Evolutionary conservation across 129 eudicot genomes (phyloP).

Genomic region (Flaveria linearis): DNA sequence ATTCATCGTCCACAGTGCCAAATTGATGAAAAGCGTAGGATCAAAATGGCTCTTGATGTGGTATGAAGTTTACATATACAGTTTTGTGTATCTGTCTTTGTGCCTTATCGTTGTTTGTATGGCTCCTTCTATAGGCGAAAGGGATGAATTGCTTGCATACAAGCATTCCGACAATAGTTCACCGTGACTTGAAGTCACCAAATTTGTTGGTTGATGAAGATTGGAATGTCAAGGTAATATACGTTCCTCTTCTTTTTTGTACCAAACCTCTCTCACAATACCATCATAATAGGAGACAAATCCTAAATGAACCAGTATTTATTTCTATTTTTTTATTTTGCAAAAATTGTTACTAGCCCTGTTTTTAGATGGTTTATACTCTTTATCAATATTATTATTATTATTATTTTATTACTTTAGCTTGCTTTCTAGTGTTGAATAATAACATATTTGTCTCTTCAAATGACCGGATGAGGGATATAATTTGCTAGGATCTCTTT

Average conservation of each 20-base stretch:
- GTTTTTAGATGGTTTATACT: neutral
- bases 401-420: neutral
- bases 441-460: neutral
- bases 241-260: neutral
- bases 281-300: neutral
- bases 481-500: neutral
- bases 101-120: slow-evolving; percentile 25
- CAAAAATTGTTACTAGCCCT: neutral
- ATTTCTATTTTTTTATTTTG: neutral
- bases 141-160: slow-evolving; percentile 99
- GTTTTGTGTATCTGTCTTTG: neutral
- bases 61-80: slow-evolving; percentile 43
- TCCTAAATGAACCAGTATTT: neutral
- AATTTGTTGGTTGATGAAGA: slow-evolving; percentile 95
- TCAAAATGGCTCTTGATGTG: slow-evolving; percentile 99
- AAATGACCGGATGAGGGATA: neutral
- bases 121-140: slow-evolving; percentile 63
- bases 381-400: too few relatives aligned
- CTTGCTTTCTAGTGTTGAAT: neutral
- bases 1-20: slow-evolving; percentile 98
- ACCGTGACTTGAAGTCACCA: slow-evolving; percentile 98
- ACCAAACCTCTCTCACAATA: neutral
- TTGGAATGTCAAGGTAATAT: slow-evolving; percentile 93
- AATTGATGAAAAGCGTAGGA: slow-evolving; percentile 90
- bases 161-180: slow-evolving; percentile 95